A percentile compares a stretch with the other conserved stretches of the same genome.
These are phyloP conservation scores for Backusella luteola DNA, from an alignment of 192 early-diverging fungal genomes.

Conservation along the genomic window DNA sequence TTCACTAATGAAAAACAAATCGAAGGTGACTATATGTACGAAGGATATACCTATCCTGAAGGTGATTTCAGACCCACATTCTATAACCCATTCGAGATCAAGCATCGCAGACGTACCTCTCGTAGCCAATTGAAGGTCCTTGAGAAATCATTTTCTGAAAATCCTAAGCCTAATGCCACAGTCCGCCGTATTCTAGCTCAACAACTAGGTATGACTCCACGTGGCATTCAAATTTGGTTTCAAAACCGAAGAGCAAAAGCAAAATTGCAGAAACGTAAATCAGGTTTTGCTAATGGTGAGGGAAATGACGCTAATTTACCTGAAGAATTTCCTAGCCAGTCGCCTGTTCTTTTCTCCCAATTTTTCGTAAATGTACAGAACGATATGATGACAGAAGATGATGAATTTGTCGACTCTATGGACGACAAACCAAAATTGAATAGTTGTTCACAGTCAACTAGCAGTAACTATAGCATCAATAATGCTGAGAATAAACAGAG, in stretches of 20 bases:
- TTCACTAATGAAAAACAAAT: background rate
- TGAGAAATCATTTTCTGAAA: conserved; percentile 63
- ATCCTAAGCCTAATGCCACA: conserved; percentile 64
- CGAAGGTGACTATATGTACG: background rate
- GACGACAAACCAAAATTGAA: background rate
- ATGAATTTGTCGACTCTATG: background rate
- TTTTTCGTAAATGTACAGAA: conserved; percentile 14
- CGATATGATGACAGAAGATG: background rate
- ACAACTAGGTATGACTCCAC: conserved; percentile 64
- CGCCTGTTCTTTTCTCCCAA: conserved; percentile 17
- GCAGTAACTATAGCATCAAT: background rate
- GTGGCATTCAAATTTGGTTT: conserved; percentile 84
- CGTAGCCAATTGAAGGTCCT: conserved; percentile 72
- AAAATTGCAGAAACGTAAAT: conserved; percentile 56
- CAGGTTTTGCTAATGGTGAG: background rate
- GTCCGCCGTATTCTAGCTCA: conserved; percentile 61
- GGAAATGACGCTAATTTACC: background rate
- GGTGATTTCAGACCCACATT: conserved; percentile 67
- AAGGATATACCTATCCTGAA: conserved; percentile 4
- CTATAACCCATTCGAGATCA: conserved; percentile 78
- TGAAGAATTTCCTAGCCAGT: background rate
- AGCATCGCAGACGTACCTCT: conserved; percentile 73
- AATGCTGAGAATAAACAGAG: conserved; percentile 6
- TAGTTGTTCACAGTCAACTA: background rate
- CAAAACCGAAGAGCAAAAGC: conserved; percentile 88